A percentile compares a stretch with the other conserved stretches of the same genome.
phyloP scores from a whole-genome alignment of 192 early-diverging fungal genomes.

The Spizellomyces sp. region DNA sequence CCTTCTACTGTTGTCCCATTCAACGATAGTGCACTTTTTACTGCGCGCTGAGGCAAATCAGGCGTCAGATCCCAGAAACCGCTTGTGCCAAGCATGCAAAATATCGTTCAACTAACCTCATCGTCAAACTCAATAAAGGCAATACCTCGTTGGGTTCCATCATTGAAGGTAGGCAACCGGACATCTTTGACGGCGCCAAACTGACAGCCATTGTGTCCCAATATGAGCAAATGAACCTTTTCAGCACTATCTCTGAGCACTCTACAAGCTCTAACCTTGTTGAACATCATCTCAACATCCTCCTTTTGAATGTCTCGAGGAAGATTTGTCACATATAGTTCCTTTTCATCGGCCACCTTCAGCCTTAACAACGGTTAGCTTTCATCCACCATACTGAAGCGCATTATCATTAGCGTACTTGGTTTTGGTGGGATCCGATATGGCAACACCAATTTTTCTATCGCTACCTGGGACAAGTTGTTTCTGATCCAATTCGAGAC shows the following conservation, averaged over 20 bases:
- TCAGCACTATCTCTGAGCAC: background rate
- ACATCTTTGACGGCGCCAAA: constrained; percentile 45
- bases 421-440: constrained; percentile 46
- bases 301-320: constrained; percentile 35
- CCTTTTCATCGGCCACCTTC: constrained; percentile 36
- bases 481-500: too few relatives aligned
- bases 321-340: constrained; percentile 50
- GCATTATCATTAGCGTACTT: constrained; percentile 26
- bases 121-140: constrained; percentile 47
- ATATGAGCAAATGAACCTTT: background rate
- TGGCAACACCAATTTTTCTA: constrained; percentile 40
- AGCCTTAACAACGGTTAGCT: constrained; percentile 32
- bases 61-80: background rate
- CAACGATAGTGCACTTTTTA: constrained; percentile 37
- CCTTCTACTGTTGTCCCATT: constrained; percentile 43
- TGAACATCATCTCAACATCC: constrained; percentile 33
- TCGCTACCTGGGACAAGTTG: too few relatives aligned
- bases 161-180: constrained; percentile 24
- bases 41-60: constrained; percentile 17
- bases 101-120: constrained; percentile 29
- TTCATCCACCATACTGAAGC: constrained; percentile 30
- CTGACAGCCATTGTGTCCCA: constrained; percentile 14
- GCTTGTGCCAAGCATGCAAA: background rate
- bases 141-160: constrained; percentile 36
- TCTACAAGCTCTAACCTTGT: background rate